Percentiles rank a stretch among this genome's conserved stretches.
phyloP scores from a whole-genome alignment of 78 protist species.

The Polysphondylium violaceum region DNA sequence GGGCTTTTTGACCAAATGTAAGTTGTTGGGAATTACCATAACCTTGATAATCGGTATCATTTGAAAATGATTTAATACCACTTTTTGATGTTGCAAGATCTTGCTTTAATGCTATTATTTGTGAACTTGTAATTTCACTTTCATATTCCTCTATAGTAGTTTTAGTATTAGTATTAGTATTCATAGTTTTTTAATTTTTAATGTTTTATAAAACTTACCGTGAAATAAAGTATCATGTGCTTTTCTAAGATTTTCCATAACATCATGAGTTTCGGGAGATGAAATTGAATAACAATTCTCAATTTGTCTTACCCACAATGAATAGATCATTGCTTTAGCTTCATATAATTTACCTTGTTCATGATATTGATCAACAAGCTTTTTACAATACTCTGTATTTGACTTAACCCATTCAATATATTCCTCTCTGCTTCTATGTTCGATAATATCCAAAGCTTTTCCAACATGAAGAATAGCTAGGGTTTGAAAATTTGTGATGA shows the following conservation, averaged over 20 bases:
- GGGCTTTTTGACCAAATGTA: neutral
- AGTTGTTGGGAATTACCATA: too few relatives aligned
- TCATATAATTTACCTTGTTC: neutral
- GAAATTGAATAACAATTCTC: neutral
- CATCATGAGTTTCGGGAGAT: neutral
- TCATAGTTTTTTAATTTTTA: too few relatives aligned
- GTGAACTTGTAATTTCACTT: too few relatives aligned
- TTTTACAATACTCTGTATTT: conserved; percentile 17
- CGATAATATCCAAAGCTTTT: conserved; percentile 32
- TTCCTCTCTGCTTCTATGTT: conserved; percentile 22
- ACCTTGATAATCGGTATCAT: too few relatives aligned
- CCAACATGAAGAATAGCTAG: conserved; percentile 10
- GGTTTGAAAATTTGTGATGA: neutral
- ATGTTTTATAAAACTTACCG: neutral
- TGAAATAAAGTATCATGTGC: neutral
- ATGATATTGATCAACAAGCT: neutral
- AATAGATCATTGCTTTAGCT: neutral
- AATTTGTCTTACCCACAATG: conserved; percentile 3
- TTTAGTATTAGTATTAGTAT: too few relatives aligned
- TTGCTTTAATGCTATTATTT: too few relatives aligned
- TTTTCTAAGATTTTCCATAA: neutral
- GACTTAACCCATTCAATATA: neutral
- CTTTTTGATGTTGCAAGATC: too few relatives aligned
- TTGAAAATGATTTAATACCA: too few relatives aligned
- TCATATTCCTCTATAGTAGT: too few relatives aligned